phyloP scores from a whole-genome alignment of 257 asterid species.

The Thymus quinquecostatus region DNA sequence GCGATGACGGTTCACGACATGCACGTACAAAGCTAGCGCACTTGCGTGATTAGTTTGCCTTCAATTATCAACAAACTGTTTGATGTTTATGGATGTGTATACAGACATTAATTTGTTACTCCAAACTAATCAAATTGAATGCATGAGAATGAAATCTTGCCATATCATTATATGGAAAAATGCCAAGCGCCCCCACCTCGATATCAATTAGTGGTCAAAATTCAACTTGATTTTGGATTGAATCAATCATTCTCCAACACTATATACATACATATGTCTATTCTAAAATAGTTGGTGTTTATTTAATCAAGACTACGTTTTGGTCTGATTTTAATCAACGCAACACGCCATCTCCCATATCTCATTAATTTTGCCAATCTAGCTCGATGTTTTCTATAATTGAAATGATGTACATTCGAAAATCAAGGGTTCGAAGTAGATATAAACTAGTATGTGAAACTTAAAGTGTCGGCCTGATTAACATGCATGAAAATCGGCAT shows the following conservation, averaged over 20 bases:
- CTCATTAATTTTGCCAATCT: no score
- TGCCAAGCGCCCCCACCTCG: not conserved
- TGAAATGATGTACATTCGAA: no score
- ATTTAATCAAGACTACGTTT: not conserved
- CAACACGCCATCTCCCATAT: not conserved
- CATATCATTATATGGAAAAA: not conserved
- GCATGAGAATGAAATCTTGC: not conserved
- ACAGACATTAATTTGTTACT: not conserved
- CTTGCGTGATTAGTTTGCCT: not conserved
- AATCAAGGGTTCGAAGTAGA: no score
- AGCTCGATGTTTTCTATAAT: no score
- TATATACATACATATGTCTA: not conserved
- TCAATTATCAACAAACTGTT: not conserved
- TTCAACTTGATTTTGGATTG: not conserved
- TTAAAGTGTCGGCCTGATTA: no score
- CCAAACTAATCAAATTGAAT: not conserved
- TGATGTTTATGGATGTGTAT: not conserved
- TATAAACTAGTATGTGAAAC: no score
- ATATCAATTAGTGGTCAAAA: not conserved
- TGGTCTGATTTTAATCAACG: constrained; percentile 1
- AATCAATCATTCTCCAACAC: not conserved
- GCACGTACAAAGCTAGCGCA: no score
- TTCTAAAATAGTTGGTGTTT: not conserved
- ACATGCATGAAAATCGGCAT: no score
- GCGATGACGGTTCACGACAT: no score